These are phyloP conservation scores for Zygosaccharomyces gambellarensis DNA, from an alignment of 805 yeast genomes.

Conservation along the genomic window DNA sequence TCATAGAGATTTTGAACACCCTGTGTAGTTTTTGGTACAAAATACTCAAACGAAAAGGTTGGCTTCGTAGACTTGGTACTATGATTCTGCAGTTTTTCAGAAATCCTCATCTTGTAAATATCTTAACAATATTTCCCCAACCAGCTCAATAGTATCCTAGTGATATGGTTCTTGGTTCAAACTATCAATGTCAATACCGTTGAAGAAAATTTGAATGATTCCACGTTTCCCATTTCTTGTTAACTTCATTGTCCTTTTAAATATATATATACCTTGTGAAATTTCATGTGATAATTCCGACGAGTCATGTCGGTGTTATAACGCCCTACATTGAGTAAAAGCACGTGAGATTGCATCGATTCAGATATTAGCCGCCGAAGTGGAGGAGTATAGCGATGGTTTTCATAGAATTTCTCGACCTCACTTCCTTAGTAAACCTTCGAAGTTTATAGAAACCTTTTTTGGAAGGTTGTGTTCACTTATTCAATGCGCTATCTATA, in stretches of 20 bases:
- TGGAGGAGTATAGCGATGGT: not conserved
- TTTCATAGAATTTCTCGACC: no score
- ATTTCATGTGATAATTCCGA: conserved; percentile 1
- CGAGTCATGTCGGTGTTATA: conserved; percentile 5
- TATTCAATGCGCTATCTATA: not conserved
- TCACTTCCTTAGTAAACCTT: no score
- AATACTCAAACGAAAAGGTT: conserved; percentile 93
- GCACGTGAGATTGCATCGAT: conserved; percentile 4
- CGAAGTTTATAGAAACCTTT: no score
- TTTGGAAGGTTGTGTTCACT: not conserved
- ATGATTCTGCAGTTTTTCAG: conserved; percentile 36
- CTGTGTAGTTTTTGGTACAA: conserved; percentile 94
- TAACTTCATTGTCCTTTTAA: not conserved
- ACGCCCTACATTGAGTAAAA: not conserved
- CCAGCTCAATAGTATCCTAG: not conserved
- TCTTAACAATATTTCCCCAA: not conserved
- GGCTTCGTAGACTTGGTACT: conserved; percentile 40
- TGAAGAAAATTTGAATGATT: not conserved
- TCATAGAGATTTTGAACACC: conserved; percentile 96
- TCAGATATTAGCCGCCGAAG: not conserved
- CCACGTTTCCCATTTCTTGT: not conserved
- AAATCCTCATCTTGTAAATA: conserved; percentile 34
- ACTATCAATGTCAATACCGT: not conserved
- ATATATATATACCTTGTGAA: not conserved
- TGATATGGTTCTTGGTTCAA: not conserved